phyloP scores from a whole-genome alignment of 1,139 yeast genomes.

The Suhomyces kunorum region DNA sequence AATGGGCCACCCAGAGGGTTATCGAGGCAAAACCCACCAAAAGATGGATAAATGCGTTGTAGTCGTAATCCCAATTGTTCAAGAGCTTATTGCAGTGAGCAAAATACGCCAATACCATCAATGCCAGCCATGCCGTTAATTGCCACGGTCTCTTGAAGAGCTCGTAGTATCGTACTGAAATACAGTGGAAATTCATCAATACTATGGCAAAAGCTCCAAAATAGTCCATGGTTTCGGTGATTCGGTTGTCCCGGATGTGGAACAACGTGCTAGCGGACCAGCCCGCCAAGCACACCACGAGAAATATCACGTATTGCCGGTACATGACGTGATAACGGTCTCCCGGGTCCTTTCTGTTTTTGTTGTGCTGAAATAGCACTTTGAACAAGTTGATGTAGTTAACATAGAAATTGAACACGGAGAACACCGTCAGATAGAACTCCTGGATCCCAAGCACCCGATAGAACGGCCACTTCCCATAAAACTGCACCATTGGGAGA shows the following conservation, averaged over 20 bases:
- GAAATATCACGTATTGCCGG: constrained; percentile 33
- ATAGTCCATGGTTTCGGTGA: constrained; percentile 47
- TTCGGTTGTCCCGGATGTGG: constrained; percentile 41
- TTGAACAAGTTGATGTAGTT: constrained; percentile 35
- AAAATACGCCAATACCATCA: constrained; percentile 23
- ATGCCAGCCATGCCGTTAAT: constrained; percentile 13
- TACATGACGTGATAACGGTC: constrained; percentile 28
- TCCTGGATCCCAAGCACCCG: constrained; percentile 44
- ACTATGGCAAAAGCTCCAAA: constrained; percentile 48
- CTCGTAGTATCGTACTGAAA: constrained; percentile 34
- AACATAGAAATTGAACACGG: constrained; percentile 40
- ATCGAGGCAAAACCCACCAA: constrained; percentile 36
- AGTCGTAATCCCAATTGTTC: constrained; percentile 42
- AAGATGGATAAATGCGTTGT: constrained; percentile 39
- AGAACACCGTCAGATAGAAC: constrained; percentile 38
- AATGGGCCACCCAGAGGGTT: constrained; percentile 39
- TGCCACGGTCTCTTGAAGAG: constrained; percentile 21
- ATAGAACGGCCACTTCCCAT: constrained; percentile 50
- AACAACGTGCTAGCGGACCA: constrained; percentile 45
- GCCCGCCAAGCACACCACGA: constrained; percentile 36
- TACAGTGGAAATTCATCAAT: constrained; percentile 39
- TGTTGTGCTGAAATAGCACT: constrained; percentile 28
- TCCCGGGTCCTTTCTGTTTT: constrained; percentile 19
- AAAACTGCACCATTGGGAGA: constrained; percentile 39
- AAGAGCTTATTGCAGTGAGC: constrained; percentile 34